Evolutionary conservation across 345 rosid species (phyloP), one percentile per base, ranked within the genome.

Genomic region (Brassica juncea): DNA sequence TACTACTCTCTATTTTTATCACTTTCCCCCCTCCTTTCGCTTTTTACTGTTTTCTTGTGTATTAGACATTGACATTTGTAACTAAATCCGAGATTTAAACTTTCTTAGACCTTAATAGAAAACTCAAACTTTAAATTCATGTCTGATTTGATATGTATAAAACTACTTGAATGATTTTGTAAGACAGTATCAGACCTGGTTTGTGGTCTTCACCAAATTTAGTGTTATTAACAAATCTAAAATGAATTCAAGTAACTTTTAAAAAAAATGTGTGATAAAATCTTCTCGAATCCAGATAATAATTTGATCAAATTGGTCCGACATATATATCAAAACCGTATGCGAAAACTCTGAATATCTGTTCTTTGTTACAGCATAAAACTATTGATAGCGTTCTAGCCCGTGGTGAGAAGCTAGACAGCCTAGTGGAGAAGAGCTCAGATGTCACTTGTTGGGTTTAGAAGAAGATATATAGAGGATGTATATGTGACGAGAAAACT

Each of bases 381-480:
- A 95, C 99, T 68, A 95, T 95, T 55, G 99, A 96, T 77, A 93
- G 97, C 19, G 99, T 95, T 66, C 94, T 95, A 70, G 97, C 93
- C 28, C 94, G 99, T 54, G 99, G 99, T 49, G 98, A 89, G 91
- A 93, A 84, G 86, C 88, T 96, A 76, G 99, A 93, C 87, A 90
- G 97, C 81, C 85, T 96, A 80, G 98, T 95, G 44, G 98, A 93
- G 81, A 95, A 95, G 90, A 95, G 99, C 84, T 95, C 98, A 44
- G 98, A 95, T 37, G 66, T n/a, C 61, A 34, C 31, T 64, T 9
- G 12, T 42, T 8, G 62, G 5, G 5, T 49, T 39, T 32, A 0
- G 9, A 49, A 49, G 57, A 15, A 66, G 73, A 66, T 63, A 23
- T 10, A 23, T 35, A 70, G 30, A 6, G 9, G n/a, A 42, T 6